These are phyloP conservation scores for Cajanus cajan DNA, from an alignment of 306 rosid genomes.

Conservation along the genomic window DNA sequence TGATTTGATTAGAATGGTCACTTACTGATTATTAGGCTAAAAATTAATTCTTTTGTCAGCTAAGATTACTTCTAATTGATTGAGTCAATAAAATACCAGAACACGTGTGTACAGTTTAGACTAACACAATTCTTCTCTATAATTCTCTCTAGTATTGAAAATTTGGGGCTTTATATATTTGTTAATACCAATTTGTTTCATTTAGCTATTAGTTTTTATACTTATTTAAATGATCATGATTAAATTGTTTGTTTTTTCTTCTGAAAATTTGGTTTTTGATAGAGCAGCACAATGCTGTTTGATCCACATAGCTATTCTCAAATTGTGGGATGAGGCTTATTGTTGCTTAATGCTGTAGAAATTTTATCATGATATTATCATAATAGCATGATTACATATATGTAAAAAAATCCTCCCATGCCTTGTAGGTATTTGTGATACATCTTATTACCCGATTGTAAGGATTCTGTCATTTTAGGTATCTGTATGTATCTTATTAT, in stretches of 20 bases:
- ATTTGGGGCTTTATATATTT: neutral
- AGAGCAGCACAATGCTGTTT: neutral
- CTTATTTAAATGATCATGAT: neutral
- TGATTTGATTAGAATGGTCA: neutral
- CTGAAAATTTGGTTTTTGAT: neutral
- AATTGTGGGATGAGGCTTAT: neutral
- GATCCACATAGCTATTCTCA: neutral
- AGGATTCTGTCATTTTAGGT: no score
- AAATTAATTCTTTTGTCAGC: neutral
- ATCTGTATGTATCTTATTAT: neutral
- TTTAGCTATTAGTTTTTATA: neutral
- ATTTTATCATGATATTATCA: neutral
- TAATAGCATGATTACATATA: neutral
- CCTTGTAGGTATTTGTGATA: neutral
- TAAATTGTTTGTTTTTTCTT: neutral
- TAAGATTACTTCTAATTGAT: neutral
- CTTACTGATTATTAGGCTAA: neutral
- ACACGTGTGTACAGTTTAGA: neutral
- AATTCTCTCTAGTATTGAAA: neutral
- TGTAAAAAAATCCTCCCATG: neutral
- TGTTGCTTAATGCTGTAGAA: neutral
- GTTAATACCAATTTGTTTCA: neutral
- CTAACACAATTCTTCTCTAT: neutral
- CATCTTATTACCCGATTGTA: no score
- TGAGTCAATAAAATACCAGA: neutral